phyloP scores from a whole-genome alignment of 768 basidiomycete species.

The Lactifluus volemus region DNA sequence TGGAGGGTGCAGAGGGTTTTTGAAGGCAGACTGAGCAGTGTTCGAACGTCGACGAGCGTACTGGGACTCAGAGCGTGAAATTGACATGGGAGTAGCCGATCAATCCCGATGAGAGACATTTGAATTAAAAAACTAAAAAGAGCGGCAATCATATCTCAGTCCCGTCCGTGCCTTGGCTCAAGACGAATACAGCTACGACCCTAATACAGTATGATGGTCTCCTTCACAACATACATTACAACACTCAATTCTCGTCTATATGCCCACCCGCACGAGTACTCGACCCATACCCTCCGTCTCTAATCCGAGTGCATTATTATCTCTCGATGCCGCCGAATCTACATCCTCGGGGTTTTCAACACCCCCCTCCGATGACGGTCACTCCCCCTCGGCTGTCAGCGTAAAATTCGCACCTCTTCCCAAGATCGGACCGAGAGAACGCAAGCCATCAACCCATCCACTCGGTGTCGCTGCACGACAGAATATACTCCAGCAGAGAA shows the following conservation, averaged over 20 bases:
- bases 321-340: constrained; percentile 1
- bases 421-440: constrained; percentile 25
- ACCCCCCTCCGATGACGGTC: constrained; percentile 1
- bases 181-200: background rate
- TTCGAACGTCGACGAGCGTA: constrained; percentile 61
- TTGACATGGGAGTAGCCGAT: constrained; percentile 35
- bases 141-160: background rate
- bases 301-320: background rate
- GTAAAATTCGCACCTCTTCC: constrained; percentile 33
- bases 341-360: constrained; percentile 10
- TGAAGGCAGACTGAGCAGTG: constrained; percentile 59
- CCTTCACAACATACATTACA: too few species aligned
- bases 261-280: background rate
- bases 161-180: background rate
- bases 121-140: background rate
- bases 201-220: too few species aligned
- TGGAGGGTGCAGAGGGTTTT: constrained; percentile 35
- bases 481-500: constrained; percentile 26
- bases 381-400: constrained; percentile 4
- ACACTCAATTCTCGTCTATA: background rate
- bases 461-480: constrained; percentile 32
- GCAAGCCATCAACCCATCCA: constrained; percentile 24
- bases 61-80: constrained; percentile 58
- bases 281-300: background rate
- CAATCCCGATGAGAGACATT: too few species aligned